These are phyloP conservation scores for Fusarium lyarnte DNA, from an alignment of 2,329 filamentous ascomycete genomes.

Conservation along the genomic window DNA sequence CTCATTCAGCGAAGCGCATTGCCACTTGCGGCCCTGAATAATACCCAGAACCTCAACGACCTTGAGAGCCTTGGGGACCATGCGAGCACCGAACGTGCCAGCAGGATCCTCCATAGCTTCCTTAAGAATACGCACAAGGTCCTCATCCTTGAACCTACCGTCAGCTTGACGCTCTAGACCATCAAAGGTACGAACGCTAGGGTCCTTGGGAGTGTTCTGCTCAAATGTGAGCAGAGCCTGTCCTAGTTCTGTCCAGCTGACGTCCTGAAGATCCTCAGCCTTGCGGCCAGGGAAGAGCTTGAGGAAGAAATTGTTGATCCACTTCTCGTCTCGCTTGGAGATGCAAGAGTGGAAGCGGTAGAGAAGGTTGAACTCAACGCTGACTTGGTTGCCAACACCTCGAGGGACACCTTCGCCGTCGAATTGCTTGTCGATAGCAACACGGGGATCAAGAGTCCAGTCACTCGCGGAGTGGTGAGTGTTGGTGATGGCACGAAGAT, in stretches of 20 bases:
- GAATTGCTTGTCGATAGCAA: constrained; percentile 58
- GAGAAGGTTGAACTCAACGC: constrained; percentile 73
- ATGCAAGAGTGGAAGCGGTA: constrained; percentile 73
- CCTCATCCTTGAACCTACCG: constrained; percentile 65
- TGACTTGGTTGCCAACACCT: constrained; percentile 73
- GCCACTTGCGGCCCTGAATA: constrained; percentile 69
- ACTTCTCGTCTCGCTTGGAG: constrained; percentile 68
- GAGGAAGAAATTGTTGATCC: constrained; percentile 65
- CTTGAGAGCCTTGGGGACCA: constrained; percentile 67
- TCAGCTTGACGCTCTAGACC: constrained; percentile 57
- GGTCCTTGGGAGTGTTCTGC: constrained; percentile 47
- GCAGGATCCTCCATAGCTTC: constrained; percentile 69
- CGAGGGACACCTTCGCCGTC: constrained; percentile 60
- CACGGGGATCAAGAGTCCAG: constrained; percentile 72
- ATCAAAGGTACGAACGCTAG: constrained; percentile 59
- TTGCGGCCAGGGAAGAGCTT: constrained; percentile 39
- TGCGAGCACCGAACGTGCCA: constrained; percentile 67
- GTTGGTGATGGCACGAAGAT: constrained; percentile 69
- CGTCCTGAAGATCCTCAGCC: constrained; percentile 53
- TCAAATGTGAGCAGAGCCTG: constrained; percentile 33
- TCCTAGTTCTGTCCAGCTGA: constrained; percentile 38
- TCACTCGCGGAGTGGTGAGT: constrained; percentile 66
- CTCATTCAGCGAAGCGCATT: constrained; percentile 70
- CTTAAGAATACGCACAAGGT: constrained; percentile 65
- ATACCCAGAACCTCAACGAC: constrained; percentile 72